Evolutionary conservation across 768 basidiomycete genomes (phyloP).

Genomic region (Kwoniella sp.): DNA sequence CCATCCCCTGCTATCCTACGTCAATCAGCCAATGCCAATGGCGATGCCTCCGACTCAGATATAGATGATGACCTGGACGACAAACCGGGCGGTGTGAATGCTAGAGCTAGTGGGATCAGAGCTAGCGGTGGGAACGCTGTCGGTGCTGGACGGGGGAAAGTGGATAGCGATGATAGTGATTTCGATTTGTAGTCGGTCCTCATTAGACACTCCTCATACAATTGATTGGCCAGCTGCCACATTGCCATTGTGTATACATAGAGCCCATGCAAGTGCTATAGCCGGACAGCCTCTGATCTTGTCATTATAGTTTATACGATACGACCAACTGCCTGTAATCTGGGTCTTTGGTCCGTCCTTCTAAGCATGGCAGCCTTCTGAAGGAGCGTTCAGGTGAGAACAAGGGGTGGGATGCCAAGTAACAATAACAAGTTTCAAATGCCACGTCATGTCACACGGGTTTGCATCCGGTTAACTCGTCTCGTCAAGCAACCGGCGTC

Average conservation of each 20-base stretch:
- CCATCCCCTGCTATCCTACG: conserved; percentile 54
- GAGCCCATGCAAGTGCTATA: no score
- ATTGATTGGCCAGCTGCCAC: no score
- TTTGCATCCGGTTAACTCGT: not conserved
- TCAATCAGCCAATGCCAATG: conserved; percentile 2
- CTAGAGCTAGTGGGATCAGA: conserved; percentile 33
- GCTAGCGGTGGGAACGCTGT: conserved; percentile 52
- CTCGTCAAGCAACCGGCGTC: no score
- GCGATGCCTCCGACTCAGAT: conserved; percentile 45
- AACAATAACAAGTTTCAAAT: not conserved
- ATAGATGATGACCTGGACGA: conserved; percentile 58
- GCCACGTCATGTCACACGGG: not conserved
- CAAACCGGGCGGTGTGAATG: conserved; percentile 61
- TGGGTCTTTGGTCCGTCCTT: no score
- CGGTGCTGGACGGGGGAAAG: conserved; percentile 52
- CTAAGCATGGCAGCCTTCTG: no score
- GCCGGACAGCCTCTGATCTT: no score
- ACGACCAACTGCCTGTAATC: no score
- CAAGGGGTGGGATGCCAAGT: no score
- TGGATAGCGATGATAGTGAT: conserved; percentile 67
- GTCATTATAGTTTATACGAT: no score
- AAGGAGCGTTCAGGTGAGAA: no score
- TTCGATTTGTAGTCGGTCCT: conserved; percentile 69
- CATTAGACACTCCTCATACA: no score
- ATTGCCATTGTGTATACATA: no score